Conservation (phyloP, 129 eudicot species). For the Calendula officinalis region DNA sequence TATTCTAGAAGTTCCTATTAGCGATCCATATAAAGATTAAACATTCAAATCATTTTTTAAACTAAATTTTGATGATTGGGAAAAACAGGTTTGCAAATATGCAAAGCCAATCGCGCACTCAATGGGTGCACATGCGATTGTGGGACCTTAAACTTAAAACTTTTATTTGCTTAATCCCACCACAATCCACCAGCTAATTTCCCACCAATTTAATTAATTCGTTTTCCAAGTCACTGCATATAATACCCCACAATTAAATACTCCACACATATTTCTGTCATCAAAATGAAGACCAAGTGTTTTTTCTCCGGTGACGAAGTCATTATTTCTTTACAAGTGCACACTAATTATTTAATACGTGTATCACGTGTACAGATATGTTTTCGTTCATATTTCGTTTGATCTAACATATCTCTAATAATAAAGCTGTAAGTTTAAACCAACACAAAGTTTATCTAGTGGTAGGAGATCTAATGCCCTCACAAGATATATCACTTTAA, state of each 20-base stretch:
- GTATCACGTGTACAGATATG: too few relatives aligned
- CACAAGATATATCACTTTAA: too few relatives aligned
- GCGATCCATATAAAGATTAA: too few relatives aligned
- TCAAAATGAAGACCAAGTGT: too few relatives aligned
- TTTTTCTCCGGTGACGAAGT: background rate
- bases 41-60: background rate
- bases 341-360: too few relatives aligned
- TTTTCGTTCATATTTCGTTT: too few relatives aligned
- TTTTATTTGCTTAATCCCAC: constrained; percentile 9
- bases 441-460: too few relatives aligned
- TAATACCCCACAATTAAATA: constrained; percentile 11
- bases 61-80: background rate
- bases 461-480: too few relatives aligned
- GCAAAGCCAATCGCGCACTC: constrained; percentile 12
- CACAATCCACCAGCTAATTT: constrained; percentile 22
- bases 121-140: background rate
- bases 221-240: constrained; percentile 20
- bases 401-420: too few relatives aligned
- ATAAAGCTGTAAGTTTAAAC: too few relatives aligned
- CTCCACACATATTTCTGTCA: background rate
- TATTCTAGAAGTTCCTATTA: too few relatives aligned
- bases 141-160: constrained; percentile 28
- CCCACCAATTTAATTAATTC: constrained; percentile 17
- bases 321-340: too few relatives aligned
- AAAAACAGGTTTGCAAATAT: background rate